Percentiles rank a stretch among this genome's conserved stretches.
phyloP scores from a whole-genome alignment of 1,139 yeast genomes.

The Chernovozyma sophiae-reginae region DNA sequence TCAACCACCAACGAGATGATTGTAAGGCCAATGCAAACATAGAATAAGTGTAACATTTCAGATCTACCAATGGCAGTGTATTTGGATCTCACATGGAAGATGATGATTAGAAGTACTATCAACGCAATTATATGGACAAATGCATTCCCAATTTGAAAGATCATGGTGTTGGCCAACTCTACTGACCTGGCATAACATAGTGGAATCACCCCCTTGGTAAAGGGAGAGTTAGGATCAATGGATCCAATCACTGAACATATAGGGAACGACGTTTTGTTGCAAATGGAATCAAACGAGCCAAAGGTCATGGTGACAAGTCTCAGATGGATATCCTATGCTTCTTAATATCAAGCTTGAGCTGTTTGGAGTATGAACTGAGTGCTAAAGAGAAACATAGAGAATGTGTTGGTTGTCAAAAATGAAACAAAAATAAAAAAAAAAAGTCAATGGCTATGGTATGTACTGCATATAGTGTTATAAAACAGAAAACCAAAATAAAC shows the following conservation, averaged over 20 bases:
- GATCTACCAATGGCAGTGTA: conserved; percentile 92
- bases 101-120: conserved; percentile 58
- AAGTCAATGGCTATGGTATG: too few relatives aligned
- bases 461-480: too few relatives aligned
- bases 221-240: conserved; percentile 21
- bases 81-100: conserved; percentile 76
- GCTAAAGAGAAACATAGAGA: too few relatives aligned
- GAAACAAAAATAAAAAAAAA: too few relatives aligned
- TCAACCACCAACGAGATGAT: conserved; percentile 74
- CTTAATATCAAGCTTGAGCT: too few relatives aligned
- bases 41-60: conserved; percentile 77
- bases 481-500: too few relatives aligned
- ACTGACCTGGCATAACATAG: conserved; percentile 82
- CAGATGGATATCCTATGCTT: too few relatives aligned
- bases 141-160: conserved; percentile 87
- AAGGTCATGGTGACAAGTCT: conserved; percentile 49
- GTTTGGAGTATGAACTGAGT: too few relatives aligned
- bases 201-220: conserved; percentile 61
- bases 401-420: too few relatives aligned
- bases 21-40: conserved; percentile 53
- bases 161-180: conserved; percentile 83
- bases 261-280: conserved; percentile 71
- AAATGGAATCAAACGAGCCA: conserved; percentile 67
- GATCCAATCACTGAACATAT: conserved; percentile 65
- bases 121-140: conserved; percentile 78